phyloP scores from a whole-genome alignment of 2,329 filamentous ascomycete species.

The Diaporthe vexans region DNA sequence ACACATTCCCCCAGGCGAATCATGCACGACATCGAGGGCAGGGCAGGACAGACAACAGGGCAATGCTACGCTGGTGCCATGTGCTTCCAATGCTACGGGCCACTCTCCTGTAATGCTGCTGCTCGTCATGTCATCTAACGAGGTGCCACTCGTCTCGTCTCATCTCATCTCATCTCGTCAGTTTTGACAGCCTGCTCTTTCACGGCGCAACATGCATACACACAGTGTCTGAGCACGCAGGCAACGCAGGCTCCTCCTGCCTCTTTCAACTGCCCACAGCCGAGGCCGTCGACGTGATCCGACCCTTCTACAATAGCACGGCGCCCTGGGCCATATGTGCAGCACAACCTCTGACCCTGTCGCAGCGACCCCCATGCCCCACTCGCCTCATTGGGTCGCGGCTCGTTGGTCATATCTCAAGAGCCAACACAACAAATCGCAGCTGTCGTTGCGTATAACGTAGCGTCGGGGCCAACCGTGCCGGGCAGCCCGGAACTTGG shows the following conservation, averaged over 20 bases:
- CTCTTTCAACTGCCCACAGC: not conserved
- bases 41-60: constrained; percentile 13
- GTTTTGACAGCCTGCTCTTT: constrained; percentile 21
- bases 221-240: not conserved
- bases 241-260: not conserved
- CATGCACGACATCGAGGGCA: constrained; percentile 28
- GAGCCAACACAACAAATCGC: not conserved
- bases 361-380: not conserved
- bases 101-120: constrained; percentile 15
- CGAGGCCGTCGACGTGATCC: not conserved
- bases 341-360: not conserved
- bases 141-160: constrained; percentile 25
- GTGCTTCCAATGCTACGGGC: constrained; percentile 28
- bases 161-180: constrained; percentile 28
- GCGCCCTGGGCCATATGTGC: not conserved
- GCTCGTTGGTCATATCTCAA: not conserved
- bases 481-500: not conserved
- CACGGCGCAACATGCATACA: not conserved
- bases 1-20: constrained; percentile 21
- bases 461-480: not conserved
- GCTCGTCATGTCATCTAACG: constrained; percentile 30
- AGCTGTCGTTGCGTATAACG: not conserved
- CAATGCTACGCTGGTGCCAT: constrained; percentile 34
- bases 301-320: not conserved
- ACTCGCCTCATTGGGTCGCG: not conserved